Base-by-base conservation (phyloP, 257 asterid genomes). In the Solanum sitiens region DNA sequence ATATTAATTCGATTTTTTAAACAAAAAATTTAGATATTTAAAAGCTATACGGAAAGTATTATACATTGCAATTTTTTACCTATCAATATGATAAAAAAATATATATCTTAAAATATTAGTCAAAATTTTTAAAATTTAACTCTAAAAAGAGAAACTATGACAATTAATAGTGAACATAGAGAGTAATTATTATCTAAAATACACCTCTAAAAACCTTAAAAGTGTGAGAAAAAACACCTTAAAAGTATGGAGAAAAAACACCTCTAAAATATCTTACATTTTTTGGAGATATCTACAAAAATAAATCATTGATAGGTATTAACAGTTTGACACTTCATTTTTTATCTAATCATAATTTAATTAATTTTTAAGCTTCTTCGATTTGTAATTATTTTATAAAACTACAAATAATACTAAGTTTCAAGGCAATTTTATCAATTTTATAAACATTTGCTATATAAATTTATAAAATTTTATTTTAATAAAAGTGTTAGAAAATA, bases 31-130 rank as follows among this genome's bases (percentile, higher is more conserved):
- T 6, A 37, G 7, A 37, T 37, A 4, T 35, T 35, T 35, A 35
- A 4, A 35, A 4, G 4, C 39, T 35, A 37, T 37, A 37, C 7
- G 0, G 6, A 37, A 37, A 5, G 0, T 0, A 1, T 1, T 37
- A 37, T 37, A 37, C 5, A 37, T 37, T 37, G 6, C 0, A 37
- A 37, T 37, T 5, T 6, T 5, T 37, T 37, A 37, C 39, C 5
- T 37, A 37, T 37, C 1, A 37, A 37, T 37, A 37, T 6, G 7
- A 37, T 7, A 1, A 37, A 37, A 37, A 37, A 37, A 37, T 27
- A 37, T 37, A 35, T 35, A 37, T 37, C 39, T 37, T 37, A 37
- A 37, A 37, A 37, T 35, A 1, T 37, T 0, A 6, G 0, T 37
- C 5, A 37, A 37, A 37, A 5, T 35, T 35, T 27, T 35, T 35